phyloP scores from a whole-genome alignment of 2,329 filamentous ascomycete species.

The Ophiostoma pallidulum region DNA sequence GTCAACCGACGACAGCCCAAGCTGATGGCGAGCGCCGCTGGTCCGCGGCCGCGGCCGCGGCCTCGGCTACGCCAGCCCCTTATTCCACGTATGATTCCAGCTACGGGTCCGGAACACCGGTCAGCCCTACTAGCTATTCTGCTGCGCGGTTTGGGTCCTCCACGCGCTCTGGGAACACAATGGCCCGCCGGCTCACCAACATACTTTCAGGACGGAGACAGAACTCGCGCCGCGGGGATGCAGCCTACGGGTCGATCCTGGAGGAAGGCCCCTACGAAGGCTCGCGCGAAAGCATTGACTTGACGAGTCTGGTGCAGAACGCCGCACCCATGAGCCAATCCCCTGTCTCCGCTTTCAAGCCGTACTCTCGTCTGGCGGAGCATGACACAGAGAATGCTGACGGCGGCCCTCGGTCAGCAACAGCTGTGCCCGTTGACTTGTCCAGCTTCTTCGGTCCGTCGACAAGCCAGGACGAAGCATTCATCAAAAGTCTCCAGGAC shows the following conservation, averaged over 20 bases:
- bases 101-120: background rate
- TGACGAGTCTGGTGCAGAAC: constrained; percentile 31
- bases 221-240: constrained; percentile 11
- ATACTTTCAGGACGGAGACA: constrained; percentile 8
- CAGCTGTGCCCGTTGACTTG: constrained; percentile 34
- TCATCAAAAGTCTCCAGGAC: constrained; percentile 36
- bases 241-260: constrained; percentile 23
- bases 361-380: constrained; percentile 24
- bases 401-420: constrained; percentile 12
- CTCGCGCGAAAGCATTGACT: constrained; percentile 21
- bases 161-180: background rate
- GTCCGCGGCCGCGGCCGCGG: background rate
- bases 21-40: background rate
- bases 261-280: constrained; percentile 25
- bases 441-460: constrained; percentile 37
- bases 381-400: constrained; percentile 23
- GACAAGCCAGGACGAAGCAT: constrained; percentile 34
- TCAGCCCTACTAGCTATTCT: too few relatives aligned
- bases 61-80: background rate
- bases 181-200: constrained; percentile 7
- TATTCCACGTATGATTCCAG: constrained; percentile 8
- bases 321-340: constrained; percentile 33
- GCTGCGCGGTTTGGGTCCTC: background rate
- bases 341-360: constrained; percentile 8
- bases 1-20: background rate